Base-by-base conservation (phyloP, 345 rosid species). In the Arabidopsis thaliana region DNA sequence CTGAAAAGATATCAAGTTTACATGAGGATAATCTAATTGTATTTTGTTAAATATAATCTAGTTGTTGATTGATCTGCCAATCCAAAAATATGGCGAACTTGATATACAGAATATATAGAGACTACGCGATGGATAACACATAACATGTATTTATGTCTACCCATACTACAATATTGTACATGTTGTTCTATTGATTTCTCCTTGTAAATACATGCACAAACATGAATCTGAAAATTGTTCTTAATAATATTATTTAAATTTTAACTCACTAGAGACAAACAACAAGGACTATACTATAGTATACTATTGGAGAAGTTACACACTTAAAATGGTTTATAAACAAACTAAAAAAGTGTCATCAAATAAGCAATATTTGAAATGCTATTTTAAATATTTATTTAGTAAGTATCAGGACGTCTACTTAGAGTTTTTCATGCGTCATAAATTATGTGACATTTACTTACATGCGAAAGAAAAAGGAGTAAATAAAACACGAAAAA, bases 401-500 rank as follows among this genome's bases (percentile, higher is more conserved):
- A 28, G 32, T 28, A 28, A 28, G 20, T 16, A 16, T 16, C 20
- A 16, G 20, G 20, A 16, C 20, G 20, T 16, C 20, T 16, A 28
- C 30, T 28, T 28, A 3, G 4, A 28, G 32, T 28, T 28, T 28
- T 28, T 28, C 32, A 28, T 28, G 32, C 32, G 32, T 28, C 32
- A 28, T 28, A 28, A 28, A 28, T 28, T 28, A 28, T 28, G 32
- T 28, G 32, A 28, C 32, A 2, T 28, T 28, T 28, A 28, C 32
- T 28, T 28, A 28, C 32, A 2, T 28, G 32, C 32, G 4, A 28
- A 28, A 28, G 4, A 2, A 28, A 28, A 28, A 28, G 4, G 32
- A 28, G 24, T 56, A 16, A 46, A 66, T 13, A 3, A 37, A 58
- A 74, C 59, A 53, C 66, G 34, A 34, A 34, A 59, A 45, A 28